Percentiles rank a stretch among this genome's conserved stretches.
Conservation (phyloP, 768 basidiomycete genomes). For the Macrolepiota albuminosa region DNA sequence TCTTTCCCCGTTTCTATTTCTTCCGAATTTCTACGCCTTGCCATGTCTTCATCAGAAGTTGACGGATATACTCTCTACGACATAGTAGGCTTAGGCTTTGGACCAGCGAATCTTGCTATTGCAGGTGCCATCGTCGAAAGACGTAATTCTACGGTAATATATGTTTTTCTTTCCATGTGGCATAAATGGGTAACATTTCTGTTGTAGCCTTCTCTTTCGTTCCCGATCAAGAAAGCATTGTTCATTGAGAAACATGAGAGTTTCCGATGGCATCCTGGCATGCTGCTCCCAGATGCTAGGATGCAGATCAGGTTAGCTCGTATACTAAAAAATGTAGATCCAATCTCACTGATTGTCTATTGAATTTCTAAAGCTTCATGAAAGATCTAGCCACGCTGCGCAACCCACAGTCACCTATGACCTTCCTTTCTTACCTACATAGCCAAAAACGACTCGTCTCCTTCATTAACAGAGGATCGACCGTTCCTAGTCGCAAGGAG, state of each 20-base stretch:
- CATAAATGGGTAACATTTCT: neutral
- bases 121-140: conserved; percentile 46
- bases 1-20: neutral
- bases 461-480: conserved; percentile 51
- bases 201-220: conserved; percentile 6
- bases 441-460: conserved; percentile 41
- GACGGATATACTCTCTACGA: conserved; percentile 29
- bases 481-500: conserved; percentile 47
- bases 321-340: neutral
- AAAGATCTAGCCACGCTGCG: conserved; percentile 52
- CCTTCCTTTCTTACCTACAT: conserved; percentile 51
- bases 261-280: conserved; percentile 54
- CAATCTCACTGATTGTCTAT: neutral
- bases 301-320: conserved; percentile 47
- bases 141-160: conserved; percentile 19
- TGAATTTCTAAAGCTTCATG: conserved; percentile 31
- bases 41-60: conserved; percentile 10
- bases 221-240: conserved; percentile 25
- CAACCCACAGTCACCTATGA: conserved; percentile 44
- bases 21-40: neutral
- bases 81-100: conserved; percentile 47
- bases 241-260: conserved; percentile 45
- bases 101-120: conserved; percentile 49
- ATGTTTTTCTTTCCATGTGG: conserved; percentile 4
- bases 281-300: conserved; percentile 45